A percentile compares a stretch with the other conserved stretches of the same genome.
These are phyloP conservation scores for Pyrenopolyporus hunteri DNA, from an alignment of 495 filamentous ascomycete species.

Conservation along the genomic window DNA sequence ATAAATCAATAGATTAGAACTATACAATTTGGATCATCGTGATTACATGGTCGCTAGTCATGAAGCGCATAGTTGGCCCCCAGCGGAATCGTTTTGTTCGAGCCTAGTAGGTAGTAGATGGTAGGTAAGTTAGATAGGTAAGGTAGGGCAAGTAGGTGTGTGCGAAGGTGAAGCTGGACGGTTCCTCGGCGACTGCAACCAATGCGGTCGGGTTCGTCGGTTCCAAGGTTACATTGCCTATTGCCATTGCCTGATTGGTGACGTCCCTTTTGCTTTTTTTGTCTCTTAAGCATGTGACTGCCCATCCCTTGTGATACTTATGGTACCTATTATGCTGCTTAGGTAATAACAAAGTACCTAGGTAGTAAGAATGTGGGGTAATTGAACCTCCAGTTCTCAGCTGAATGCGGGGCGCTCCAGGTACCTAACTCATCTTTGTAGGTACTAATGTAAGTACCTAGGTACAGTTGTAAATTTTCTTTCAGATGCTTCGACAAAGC, in stretches of 20 bases:
- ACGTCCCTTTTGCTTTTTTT: constrained; percentile 39
- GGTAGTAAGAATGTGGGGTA: too few species aligned
- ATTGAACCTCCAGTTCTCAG: too few species aligned
- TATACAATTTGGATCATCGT: constrained; percentile 20
- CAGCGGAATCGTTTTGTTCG: background rate
- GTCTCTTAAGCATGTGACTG: constrained; percentile 43
- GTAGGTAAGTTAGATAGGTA: constrained; percentile 4
- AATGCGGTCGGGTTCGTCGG: constrained; percentile 14
- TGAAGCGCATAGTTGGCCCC: background rate
- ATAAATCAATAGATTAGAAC: constrained; percentile 4
- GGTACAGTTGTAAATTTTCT: too few species aligned
- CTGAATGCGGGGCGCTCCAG: too few species aligned
- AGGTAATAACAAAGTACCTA: too few species aligned
- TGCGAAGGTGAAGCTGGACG: too few species aligned
- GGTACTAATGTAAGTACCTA: too few species aligned
- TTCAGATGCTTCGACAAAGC: too few species aligned
- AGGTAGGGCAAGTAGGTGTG: too few species aligned
- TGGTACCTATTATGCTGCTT: background rate
- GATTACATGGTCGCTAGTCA: constrained; percentile 33
- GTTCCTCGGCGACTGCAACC: constrained; percentile 42
- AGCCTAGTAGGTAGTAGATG: background rate
- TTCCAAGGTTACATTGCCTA: background rate
- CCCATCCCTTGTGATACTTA: constrained; percentile 11
- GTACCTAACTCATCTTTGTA: too few species aligned
- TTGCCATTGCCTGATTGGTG: constrained; percentile 33